Base-by-base conservation (phyloP, 116 monocot species). In the Dioscorea cayenensis region DNA sequence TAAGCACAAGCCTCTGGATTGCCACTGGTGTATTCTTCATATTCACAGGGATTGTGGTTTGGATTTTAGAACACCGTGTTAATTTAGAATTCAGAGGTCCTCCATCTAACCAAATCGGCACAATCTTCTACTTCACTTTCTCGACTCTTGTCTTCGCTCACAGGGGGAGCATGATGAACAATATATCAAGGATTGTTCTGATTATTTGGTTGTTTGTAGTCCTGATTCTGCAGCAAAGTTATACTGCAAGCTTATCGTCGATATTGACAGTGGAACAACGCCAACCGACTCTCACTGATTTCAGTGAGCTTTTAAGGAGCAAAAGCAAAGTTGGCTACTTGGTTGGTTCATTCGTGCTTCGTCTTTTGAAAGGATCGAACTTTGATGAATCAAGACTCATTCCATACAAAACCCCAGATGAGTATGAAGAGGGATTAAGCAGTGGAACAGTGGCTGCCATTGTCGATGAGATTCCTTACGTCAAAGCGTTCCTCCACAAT, bases 121-220 rank as follows among this genome's bases (percentile, higher is more conserved):
- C 50, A 3, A 29, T 77, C 19, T 77, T 77, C 59, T 77, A 77
- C 55, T 77, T 77, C 77, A 19, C 43, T 6, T 67, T 67, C 67
- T 67, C 67, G 5, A 67, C 67, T 12, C 67, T 67, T 28, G 67
- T 77, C 14, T 77, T 71, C 36, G 50, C 77, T 10, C 77, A 77
- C 55, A 51, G 43, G 20, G 38, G 64, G 32, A 28, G 49, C 0
- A 50, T 66, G 29, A 20, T 66, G 28, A 83, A 74, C 76, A 83
- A 82, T 58, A 49, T 91, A 22, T 14, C 87, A 5, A 80, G 78
- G 60, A n/a, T 85, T 0, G 85, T 80, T 28, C 20, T 87, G 20
- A 55, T 82, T 11, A 37, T 91, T 28, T 91, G 87, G 84, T 19
- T 91, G 49, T 91, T 91, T 32, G 87, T 91, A 14, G 85, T 91